Evolutionary conservation across 2,329 filamentous ascomycete genomes (phyloP).

Genomic region (Aureobasidium sp.): DNA sequence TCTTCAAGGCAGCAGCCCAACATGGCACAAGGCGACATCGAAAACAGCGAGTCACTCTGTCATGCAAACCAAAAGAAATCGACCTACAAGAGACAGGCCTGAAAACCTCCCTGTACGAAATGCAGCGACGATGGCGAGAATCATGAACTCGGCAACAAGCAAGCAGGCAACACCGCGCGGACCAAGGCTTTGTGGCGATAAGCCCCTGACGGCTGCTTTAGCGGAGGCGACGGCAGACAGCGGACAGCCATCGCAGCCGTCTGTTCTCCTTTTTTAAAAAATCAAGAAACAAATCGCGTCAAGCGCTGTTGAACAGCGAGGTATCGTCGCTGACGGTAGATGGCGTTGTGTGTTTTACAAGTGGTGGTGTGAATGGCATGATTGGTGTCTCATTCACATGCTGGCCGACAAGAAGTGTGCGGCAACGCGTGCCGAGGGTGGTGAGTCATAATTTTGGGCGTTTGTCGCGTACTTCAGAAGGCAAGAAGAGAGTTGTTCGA

Average conservation of each 20-base stretch:
- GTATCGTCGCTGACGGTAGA: not conserved
- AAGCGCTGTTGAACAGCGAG: not conserved
- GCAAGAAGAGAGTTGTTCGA: not conserved
- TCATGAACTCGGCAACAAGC: constrained; percentile 3
- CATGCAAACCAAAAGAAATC: not conserved
- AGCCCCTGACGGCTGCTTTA: constrained; percentile 7
- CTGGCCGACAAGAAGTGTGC: constrained; percentile 6
- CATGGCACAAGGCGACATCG: not conserved
- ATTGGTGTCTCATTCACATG: constrained; percentile 8
- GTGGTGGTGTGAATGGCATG: not conserved
- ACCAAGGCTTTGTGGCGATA: constrained; percentile 4
- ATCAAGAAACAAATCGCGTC: not conserved
- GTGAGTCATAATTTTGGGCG: constrained; percentile 7
- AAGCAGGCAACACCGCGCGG: constrained; percentile 9
- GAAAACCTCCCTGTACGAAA: not conserved
- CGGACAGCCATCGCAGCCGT: not conserved
- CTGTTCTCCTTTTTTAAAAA: not conserved
- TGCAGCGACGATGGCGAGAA: not conserved
- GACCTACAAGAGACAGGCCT: not conserved
- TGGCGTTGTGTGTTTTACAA: not conserved
- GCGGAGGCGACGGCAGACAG: not conserved
- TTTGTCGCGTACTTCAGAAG: not conserved
- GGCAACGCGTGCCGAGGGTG: not conserved
- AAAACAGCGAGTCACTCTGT: not conserved
- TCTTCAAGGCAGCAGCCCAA: not conserved